Conservation (phyloP, 116 monocot species). For the Posidonia oceanica region DNA sequence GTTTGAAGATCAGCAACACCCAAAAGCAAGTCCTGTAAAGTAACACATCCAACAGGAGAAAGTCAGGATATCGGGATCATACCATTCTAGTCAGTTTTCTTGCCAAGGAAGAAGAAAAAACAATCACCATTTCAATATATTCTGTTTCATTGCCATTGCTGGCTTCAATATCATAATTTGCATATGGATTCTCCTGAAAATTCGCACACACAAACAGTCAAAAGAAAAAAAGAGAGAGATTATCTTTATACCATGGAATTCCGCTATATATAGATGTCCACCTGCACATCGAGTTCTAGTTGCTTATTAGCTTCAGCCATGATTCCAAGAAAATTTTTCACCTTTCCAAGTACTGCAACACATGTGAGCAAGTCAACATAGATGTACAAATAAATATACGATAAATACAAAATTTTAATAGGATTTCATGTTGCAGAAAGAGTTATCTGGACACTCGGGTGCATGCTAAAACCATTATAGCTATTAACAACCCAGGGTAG, state of each 20-base stretch:
- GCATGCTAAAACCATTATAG: no score
- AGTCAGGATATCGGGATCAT: neutral
- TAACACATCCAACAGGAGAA: constrained; percentile 1
- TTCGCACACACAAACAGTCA: neutral
- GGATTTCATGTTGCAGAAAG: neutral
- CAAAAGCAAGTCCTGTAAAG: constrained; percentile 66
- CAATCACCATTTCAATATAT: constrained; percentile 58
- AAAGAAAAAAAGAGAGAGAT: neutral
- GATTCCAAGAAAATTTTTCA: constrained; percentile 34
- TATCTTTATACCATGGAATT: neutral
- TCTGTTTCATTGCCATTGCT: constrained; percentile 47
- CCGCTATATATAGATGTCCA: neutral
- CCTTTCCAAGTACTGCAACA: constrained; percentile 36
- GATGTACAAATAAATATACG: neutral
- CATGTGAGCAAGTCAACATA: neutral
- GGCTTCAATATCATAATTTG: constrained; percentile 49
- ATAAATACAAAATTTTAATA: neutral
- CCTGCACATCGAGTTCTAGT: constrained; percentile 16
- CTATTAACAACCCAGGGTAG: no score
- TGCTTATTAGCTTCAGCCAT: constrained; percentile 40
- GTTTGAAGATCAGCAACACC: constrained; percentile 82
- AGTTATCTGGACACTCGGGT: no score
- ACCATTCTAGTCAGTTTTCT: neutral
- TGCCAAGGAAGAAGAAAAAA: neutral
- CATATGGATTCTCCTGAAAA: constrained; percentile 7